phyloP scores from a whole-genome alignment of 768 basidiomycete species.

The Fomitopsis pulvina region DNA sequence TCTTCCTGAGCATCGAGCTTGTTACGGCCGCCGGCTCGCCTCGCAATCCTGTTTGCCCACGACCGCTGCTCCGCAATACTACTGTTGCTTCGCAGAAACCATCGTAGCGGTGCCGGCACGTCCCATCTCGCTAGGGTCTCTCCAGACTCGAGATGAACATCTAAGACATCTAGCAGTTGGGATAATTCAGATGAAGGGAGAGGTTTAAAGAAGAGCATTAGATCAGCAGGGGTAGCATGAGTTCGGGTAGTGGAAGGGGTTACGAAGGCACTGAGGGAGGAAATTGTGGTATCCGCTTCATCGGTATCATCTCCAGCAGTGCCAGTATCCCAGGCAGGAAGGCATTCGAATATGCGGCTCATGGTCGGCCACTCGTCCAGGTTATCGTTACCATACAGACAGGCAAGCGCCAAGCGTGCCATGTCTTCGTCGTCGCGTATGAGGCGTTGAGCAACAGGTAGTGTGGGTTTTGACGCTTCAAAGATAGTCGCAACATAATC shows the following conservation, averaged over 20 bases:
- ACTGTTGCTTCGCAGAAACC: slow-evolving; percentile 78
- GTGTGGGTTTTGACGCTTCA: slow-evolving; percentile 87
- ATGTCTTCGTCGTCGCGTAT: slow-evolving; percentile 80
- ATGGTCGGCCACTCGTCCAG: slow-evolving; percentile 74
- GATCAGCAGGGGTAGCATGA: slow-evolving; percentile 54
- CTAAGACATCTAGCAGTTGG: slow-evolving; percentile 80
- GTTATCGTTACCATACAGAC: slow-evolving; percentile 76
- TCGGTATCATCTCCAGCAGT: slow-evolving; percentile 63
- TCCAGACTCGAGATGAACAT: slow-evolving; percentile 90
- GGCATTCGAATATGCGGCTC: slow-evolving; percentile 91
- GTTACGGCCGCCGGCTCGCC: slow-evolving; percentile 53
- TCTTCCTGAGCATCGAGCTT: slow-evolving; percentile 57
- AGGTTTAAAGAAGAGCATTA: slow-evolving; percentile 78
- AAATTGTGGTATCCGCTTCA: slow-evolving; percentile 74
- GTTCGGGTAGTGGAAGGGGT: slow-evolving; percentile 60
- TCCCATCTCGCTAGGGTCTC: slow-evolving; percentile 89
- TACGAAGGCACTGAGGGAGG: slow-evolving; percentile 75
- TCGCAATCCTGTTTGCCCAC: slow-evolving; percentile 83
- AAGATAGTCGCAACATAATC: slow-evolving; percentile 70
- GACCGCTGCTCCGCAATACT: slow-evolving; percentile 66
- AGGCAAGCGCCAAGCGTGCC: slow-evolving; percentile 79
- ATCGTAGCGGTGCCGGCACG: slow-evolving; percentile 76
- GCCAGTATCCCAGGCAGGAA: slow-evolving; percentile 80
- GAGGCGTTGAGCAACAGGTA: slow-evolving; percentile 62
- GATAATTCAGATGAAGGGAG: slow-evolving; percentile 72